Evolutionary conservation across 2,329 filamentous ascomycete species (phyloP).

Genomic region (Acephala macrosclerotiorum): DNA sequence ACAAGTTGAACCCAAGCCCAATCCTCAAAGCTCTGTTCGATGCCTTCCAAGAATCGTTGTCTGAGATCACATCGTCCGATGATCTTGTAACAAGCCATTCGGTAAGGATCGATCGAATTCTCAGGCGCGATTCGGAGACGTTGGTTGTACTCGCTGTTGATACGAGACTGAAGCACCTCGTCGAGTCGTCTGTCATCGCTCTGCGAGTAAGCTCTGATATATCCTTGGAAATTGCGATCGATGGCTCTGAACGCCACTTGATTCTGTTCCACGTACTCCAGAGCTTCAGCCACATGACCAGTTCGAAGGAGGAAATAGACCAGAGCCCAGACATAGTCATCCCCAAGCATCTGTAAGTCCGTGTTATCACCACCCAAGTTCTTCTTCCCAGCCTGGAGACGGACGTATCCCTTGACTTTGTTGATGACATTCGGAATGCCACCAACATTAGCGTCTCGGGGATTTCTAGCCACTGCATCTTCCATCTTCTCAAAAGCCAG

Average conservation of each 20-base stretch:
- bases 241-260: constrained; percentile 84
- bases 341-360: constrained; percentile 79
- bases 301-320: constrained; percentile 91
- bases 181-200: constrained; percentile 79
- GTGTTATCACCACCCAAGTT: constrained; percentile 84
- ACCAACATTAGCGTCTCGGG: constrained; percentile 86
- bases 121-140: constrained; percentile 84
- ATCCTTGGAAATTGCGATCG: constrained; percentile 88
- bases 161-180: constrained; percentile 82
- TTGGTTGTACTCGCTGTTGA: constrained; percentile 89
- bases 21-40: constrained; percentile 68
- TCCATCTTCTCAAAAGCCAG: constrained; percentile 83
- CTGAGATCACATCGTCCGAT: constrained; percentile 79
- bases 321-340: constrained; percentile 91
- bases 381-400: constrained; percentile 79
- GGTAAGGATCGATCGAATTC: constrained; percentile 90
- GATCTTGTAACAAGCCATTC: constrained; percentile 97
- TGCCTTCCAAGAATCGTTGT: constrained; percentile 68
- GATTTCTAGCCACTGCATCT: constrained; percentile 79
- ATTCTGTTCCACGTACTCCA: constrained; percentile 83
- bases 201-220: constrained; percentile 83
- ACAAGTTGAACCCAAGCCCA: constrained; percentile 79
- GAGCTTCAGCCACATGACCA: constrained; percentile 84
- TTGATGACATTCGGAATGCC: constrained; percentile 87
- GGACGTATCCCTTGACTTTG: constrained; percentile 92